Percentiles rank a stretch among this genome's conserved stretches.
phyloP scores from a whole-genome alignment of 2,329 filamentous ascomycete genomes.

The Seiridium cupressi region DNA sequence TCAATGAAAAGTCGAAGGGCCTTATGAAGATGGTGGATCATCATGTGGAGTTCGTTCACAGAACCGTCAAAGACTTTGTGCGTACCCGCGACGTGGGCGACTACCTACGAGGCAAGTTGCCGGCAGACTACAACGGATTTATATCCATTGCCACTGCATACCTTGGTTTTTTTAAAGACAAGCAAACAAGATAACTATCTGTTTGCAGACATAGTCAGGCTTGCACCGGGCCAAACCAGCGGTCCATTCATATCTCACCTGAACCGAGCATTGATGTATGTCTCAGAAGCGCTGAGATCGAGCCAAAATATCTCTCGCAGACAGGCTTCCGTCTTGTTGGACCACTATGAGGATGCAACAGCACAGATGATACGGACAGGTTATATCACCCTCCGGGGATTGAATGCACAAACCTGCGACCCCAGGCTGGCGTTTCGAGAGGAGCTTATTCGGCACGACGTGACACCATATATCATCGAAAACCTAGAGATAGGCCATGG shows the following conservation, averaged over 20 bases:
- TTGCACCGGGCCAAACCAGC: background rate
- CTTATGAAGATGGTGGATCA: background rate
- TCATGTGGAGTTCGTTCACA: background rate
- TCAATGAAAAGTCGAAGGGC: background rate
- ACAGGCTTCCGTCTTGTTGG: background rate
- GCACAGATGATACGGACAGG: background rate
- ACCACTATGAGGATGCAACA: background rate
- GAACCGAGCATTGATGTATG: background rate
- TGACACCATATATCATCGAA: background rate
- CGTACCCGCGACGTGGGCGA: background rate
- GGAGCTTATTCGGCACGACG: background rate
- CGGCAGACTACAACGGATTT: background rate
- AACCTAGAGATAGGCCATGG: background rate
- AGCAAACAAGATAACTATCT: background rate
- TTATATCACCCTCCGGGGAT: background rate
- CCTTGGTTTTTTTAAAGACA: background rate
- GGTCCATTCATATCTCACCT: background rate
- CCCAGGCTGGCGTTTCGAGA: background rate
- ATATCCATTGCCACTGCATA: background rate
- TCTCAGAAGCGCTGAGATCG: background rate
- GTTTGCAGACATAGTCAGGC: background rate
- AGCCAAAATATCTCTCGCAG: background rate
- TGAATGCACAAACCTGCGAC: background rate
- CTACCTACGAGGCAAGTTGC: background rate
- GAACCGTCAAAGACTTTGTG: slow-evolving; percentile 1